A percentile compares a stretch with the other conserved stretches of the same genome.
Evolutionary conservation across 345 rosid genomes (phyloP).

Genomic region (Brassica cretica): DNA sequence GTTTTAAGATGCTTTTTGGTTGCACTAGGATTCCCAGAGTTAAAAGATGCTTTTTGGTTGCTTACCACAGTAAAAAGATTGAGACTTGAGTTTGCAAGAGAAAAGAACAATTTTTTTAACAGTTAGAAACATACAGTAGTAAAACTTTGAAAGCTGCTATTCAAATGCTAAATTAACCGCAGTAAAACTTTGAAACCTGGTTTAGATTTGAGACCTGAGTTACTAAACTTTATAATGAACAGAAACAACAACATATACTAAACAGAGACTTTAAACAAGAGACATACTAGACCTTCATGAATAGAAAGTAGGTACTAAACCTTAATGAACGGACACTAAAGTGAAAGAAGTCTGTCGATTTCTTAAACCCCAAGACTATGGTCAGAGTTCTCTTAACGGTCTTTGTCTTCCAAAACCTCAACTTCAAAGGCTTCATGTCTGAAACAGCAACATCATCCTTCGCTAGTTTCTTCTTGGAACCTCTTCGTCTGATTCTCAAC

Average conservation of each 20-base stretch:
- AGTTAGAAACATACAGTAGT: not conserved
- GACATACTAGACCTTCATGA: not conserved
- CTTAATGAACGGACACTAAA: not conserved
- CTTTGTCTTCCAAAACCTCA: not conserved
- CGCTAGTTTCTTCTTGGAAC: not conserved
- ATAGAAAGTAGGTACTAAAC: not conserved
- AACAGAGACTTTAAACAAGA: not conserved
- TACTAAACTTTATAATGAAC: not conserved
- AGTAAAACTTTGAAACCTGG: too few species aligned
- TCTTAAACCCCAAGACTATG: not conserved
- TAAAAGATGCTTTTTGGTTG: not conserved
- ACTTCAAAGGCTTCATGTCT: not conserved
- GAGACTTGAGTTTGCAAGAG: not conserved
- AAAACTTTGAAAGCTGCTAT: too few species aligned
- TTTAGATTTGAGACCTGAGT: not conserved
- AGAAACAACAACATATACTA: not conserved
- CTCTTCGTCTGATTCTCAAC: not conserved
- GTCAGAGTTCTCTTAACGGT: not conserved
- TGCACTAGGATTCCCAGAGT: not conserved
- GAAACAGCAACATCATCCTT: not conserved
- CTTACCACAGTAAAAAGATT: not conserved
- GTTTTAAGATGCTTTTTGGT: not conserved
- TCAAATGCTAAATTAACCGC: too few species aligned
- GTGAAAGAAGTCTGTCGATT: not conserved
- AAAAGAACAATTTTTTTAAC: not conserved